Percentiles rank a stretch among this genome's conserved stretches.
Evolutionary conservation across 306 rosid species (phyloP).

Genomic region (Glycine latifolia): DNA sequence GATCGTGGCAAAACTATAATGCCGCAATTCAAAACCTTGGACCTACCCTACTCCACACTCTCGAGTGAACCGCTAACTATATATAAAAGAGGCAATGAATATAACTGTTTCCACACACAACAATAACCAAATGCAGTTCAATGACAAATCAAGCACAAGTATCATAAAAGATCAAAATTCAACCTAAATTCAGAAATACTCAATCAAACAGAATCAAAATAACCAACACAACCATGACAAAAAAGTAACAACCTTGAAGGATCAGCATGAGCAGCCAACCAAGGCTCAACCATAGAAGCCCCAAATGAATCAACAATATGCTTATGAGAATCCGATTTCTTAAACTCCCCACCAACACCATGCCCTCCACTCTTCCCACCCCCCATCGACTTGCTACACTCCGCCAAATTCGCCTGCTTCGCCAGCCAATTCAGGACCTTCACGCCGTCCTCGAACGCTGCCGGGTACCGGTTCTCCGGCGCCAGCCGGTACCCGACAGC

Average conservation of each 20-base stretch:
- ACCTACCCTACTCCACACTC: background rate
- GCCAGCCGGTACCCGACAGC: conserved; percentile 91
- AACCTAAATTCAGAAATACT: conserved; percentile 34
- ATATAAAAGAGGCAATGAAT: background rate
- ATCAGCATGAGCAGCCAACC: conserved; percentile 95
- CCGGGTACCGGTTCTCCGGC: conserved; percentile 89
- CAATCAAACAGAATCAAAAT: conserved; percentile 17
- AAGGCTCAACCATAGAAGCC: conserved; percentile 89
- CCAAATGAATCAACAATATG: conserved; percentile 90
- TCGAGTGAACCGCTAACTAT: background rate
- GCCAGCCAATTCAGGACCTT: conserved; percentile 93
- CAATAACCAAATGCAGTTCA: conserved; percentile 4
- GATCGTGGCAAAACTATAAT: background rate
- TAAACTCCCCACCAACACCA: conserved; percentile 54
- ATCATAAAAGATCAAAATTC: background rate
- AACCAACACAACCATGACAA: conserved; percentile 1
- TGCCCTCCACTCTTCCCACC: conserved; percentile 38
- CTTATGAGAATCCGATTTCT: conserved; percentile 65
- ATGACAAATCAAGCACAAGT: conserved; percentile 14
- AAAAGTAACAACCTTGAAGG: conserved; percentile 73
- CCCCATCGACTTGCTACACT: conserved; percentile 83
- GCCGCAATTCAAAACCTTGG: background rate
- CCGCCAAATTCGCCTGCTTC: conserved; percentile 93
- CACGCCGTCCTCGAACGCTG: conserved; percentile 90
- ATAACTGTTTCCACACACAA: background rate